These are phyloP conservation scores for Akebia trifoliata DNA, from an alignment of 164 flowering plant species.

Conservation along the genomic window DNA sequence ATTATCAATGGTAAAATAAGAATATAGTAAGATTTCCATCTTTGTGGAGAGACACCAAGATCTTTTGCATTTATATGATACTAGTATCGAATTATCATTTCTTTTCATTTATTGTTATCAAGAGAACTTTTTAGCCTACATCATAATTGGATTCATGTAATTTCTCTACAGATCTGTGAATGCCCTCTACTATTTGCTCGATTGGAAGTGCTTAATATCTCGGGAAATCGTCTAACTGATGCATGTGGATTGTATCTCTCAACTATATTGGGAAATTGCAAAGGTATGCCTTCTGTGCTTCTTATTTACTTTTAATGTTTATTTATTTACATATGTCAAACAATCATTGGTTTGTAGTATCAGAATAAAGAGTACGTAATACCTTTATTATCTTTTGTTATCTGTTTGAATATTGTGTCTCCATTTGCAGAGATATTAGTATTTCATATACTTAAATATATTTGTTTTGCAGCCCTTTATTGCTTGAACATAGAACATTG, in stretches of 20 bases:
- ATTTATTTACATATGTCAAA: background rate
- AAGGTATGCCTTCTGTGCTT: conserved; percentile 36
- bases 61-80: too few relatives aligned
- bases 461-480: conserved; percentile 55
- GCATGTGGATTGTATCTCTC: conserved; percentile 83
- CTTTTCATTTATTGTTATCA: background rate
- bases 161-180: conserved; percentile 68
- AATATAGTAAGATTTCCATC: too few relatives aligned
- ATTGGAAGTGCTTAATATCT: conserved; percentile 84
- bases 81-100: too few relatives aligned
- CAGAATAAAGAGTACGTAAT: background rate
- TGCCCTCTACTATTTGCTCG: conserved; percentile 78
- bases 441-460: conserved; percentile 8
- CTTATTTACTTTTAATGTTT: conserved; percentile 9
- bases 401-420: background rate
- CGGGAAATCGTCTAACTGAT: conserved; percentile 95
- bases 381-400: background rate
- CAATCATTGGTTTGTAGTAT: background rate
- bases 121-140: background rate
- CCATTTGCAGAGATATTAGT: background rate
- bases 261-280: conserved; percentile 69
- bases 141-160: conserved; percentile 1
- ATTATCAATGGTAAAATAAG: too few relatives aligned
- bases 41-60: too few relatives aligned
- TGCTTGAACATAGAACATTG: conserved; percentile 78